Percentiles rank a stretch among this genome's conserved stretches.
These are phyloP conservation scores for Penicillium herquei DNA, from an alignment of 495 filamentous ascomycete species.

Conservation along the genomic window DNA sequence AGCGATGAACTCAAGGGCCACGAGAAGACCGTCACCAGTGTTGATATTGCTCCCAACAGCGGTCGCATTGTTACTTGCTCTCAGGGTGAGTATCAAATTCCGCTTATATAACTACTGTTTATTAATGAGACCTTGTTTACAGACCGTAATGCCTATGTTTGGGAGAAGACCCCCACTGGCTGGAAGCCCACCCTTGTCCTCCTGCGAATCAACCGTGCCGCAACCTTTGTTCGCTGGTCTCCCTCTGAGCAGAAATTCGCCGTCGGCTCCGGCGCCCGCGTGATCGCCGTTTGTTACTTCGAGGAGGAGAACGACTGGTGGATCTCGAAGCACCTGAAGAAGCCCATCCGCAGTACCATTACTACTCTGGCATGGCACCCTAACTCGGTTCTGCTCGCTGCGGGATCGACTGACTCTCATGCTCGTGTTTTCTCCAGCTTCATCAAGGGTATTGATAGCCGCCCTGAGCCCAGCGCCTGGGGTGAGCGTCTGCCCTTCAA, in stretches of 20 bases:
- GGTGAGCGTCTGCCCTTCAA: constrained; percentile 95
- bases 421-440: constrained; percentile 93
- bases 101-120: neutral
- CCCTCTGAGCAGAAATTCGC: constrained; percentile 96
- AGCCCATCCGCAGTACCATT: constrained; percentile 94
- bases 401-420: constrained; percentile 96
- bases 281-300: constrained; percentile 98
- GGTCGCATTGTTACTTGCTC: constrained; percentile 97
- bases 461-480: constrained; percentile 88
- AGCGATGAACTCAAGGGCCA: constrained; percentile 93
- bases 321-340: constrained; percentile 98
- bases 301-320: constrained; percentile 99
- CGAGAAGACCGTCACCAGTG: constrained; percentile 93
- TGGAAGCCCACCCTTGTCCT: constrained; percentile 98
- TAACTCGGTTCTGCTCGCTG: constrained; percentile 90
- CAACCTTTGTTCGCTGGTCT: constrained; percentile 96
- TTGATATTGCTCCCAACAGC: constrained; percentile 87
- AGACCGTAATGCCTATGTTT: constrained; percentile 98
- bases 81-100: constrained; percentile 62
- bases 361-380: constrained; percentile 95
- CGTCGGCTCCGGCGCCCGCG: constrained; percentile 90
- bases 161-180: constrained; percentile 85
- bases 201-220: constrained; percentile 93
- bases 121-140: constrained; percentile 7
- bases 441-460: constrained; percentile 88